Evolutionary conservation across 75 land plant species (phyloP), one percentile per base, ranked within the genome.

Genomic region (Selaginella moellendorffii): DNA sequence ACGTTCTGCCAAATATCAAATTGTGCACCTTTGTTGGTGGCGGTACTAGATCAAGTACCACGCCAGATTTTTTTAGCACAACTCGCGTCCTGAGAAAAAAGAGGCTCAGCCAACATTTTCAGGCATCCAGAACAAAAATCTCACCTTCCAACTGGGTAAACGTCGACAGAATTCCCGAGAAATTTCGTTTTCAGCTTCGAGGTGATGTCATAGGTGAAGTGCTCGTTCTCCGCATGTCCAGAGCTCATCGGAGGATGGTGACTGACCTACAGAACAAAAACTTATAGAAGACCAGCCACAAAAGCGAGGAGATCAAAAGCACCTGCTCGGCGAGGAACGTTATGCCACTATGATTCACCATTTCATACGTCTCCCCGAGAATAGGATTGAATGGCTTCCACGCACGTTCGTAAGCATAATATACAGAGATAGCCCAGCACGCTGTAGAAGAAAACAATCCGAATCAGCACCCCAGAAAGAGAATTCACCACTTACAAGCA

Each of bases 331-430:
- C 26, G 52, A 95, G 42, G 67, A 95, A 95, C 58, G 83, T 84
- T 24, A 95, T 62, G 19, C 97, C 99, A 54, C 68, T 75, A 69
- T 90, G 97, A 73, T 95, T 86, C 69, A 69, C 81, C 96, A 93
- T 82, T 73, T 93, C 98, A 74, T 80, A 93, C 21, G 98, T 93
- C 76, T 93, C 98, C 0, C 98, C 98, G 63, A 92, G 79, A 56
- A 93, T 86, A 12, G 98, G 98, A 75, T 95, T 90, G 60, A 95
- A 95, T 23, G 99, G 99, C 76, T 95, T 95, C 99, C 99, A 95
- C 8, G 88, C 77, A 21, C 97, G 63, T 67, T 86, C 88, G 53
- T 79, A 95, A 17, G 97, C 88, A 71, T 65, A 83, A 64, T 95
- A 95, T 14, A 95, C 79, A 51, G 99, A 90, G 62, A 95, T 73